Conservation (phyloP, 1,139 yeast genomes). For the Suhomyces coccinellae region DNA sequence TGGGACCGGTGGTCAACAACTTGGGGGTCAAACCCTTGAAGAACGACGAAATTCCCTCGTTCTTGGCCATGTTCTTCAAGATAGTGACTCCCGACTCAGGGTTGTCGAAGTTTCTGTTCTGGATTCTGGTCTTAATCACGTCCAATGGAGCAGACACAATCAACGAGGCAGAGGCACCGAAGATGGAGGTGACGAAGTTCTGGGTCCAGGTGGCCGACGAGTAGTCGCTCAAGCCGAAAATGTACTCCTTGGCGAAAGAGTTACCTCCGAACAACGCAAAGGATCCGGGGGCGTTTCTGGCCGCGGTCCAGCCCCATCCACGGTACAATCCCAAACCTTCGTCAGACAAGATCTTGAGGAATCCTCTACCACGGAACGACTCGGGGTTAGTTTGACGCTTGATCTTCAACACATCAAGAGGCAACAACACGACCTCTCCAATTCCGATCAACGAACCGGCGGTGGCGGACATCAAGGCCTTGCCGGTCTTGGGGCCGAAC, state of each 20-base stretch:
- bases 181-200: slow-evolving; percentile 92
- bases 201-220: slow-evolving; percentile 91
- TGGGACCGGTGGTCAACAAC: slow-evolving; percentile 96
- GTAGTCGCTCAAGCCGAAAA: slow-evolving; percentile 83
- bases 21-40: slow-evolving; percentile 98
- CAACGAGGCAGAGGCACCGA: slow-evolving; percentile 96
- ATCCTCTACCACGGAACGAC: slow-evolving; percentile 96
- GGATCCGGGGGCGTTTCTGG: slow-evolving; percentile 98
- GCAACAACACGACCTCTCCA: slow-evolving; percentile 94
- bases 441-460: slow-evolving; percentile 97
- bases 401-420: slow-evolving; percentile 93
- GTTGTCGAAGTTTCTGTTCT: slow-evolving; percentile 91
- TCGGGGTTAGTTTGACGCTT: slow-evolving; percentile 99
- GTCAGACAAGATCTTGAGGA: slow-evolving; percentile 76
- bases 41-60: slow-evolving; percentile 87
- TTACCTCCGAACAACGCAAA: slow-evolving; percentile 98
- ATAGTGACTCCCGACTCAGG: slow-evolving; percentile 93
- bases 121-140: slow-evolving; percentile 97
- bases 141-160: slow-evolving; percentile 97
- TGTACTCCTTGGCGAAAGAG: slow-evolving; percentile 96
- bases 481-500: slow-evolving; percentile 94
- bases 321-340: slow-evolving; percentile 94
- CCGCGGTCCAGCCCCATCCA: slow-evolving; percentile 99
- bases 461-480: slow-evolving; percentile 93
- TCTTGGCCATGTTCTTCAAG: slow-evolving; percentile 86